Evolutionary conservation across 192 early-diverging fungal species (phyloP), one percentile per base, ranked within the genome.

Genomic region (Linnemannia zychae): DNA sequence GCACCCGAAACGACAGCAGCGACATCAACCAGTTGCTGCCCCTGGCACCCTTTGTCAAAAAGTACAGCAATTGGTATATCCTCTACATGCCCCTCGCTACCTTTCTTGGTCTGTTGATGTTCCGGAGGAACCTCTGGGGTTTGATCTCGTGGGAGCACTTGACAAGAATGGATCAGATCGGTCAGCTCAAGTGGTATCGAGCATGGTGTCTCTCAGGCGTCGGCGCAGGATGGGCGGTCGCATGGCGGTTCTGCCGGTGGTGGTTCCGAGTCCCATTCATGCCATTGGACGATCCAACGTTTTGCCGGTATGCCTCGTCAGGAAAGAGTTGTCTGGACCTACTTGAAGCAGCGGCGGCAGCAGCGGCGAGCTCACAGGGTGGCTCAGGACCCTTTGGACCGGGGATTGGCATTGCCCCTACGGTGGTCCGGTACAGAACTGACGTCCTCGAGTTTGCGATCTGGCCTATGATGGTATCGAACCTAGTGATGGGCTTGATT

Each of bases 131-230:
- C 82, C 88, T 89, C 44, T 91, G 91, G 91, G 91, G 91, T 0
- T 71, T 91, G 48, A 88, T 91, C 34, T 87, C 87, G 4, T 91
- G 91, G 91, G 91, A 91, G 77, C 88, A 87, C 63, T 67, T 90
- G 50, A 86, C 83, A 15, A 49, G 82, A n/a, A 79, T 91, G 70
- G 89, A 90, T 47, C 79, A 85, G 72, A 74, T 85, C 37, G 84
- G 82, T 36, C 79, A 87, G 46, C 69, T 87, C n/a, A 87, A 84
- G 65, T 84, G 76, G 33, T 91, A 91, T 63, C 84, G 88, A 9
- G 79, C 81, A 1, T 91, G 91, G 91, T 91, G 91, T 63, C 72
- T 91, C 1, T 77, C 85, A 0, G 91, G 91, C 0, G 85, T 89
- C 9, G 89, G 90, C 1, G 84, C 89, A 1, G 85, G 88, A 53